Evolutionary conservation across 495 filamentous ascomycete genomes (phyloP).

Genomic region (Aspergillus cavernicola): DNA sequence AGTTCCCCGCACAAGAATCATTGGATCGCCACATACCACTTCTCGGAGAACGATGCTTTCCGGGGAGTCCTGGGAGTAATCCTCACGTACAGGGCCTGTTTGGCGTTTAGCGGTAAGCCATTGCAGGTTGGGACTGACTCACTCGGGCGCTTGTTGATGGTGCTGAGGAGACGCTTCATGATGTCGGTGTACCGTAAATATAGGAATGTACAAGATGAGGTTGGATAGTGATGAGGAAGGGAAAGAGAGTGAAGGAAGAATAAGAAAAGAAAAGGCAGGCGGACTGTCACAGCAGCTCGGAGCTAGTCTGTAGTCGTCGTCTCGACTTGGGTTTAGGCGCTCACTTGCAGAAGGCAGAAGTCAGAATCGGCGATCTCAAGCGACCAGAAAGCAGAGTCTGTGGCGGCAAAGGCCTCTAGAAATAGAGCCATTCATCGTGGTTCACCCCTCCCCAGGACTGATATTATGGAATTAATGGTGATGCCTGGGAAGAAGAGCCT

Average conservation of each 20-base stretch:
- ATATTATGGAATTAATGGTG: conserved; percentile 8
- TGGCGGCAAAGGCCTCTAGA: too few relatives aligned
- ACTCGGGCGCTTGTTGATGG: conserved; percentile 33
- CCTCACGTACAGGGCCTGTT: conserved; percentile 21
- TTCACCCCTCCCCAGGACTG: too few relatives aligned
- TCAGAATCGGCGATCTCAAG: background rate
- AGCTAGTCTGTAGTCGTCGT: conserved; percentile 1
- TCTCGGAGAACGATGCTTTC: conserved; percentile 46
- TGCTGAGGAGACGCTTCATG: conserved; percentile 44
- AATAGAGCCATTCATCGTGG: too few relatives aligned
- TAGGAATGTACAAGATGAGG: background rate
- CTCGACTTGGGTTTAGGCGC: conserved; percentile 1
- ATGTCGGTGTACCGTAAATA: background rate
- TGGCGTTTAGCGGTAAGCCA: conserved; percentile 5
- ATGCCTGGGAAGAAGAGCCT: conserved; percentile 13
- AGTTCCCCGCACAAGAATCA: conserved; percentile 1
- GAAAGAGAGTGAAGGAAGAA: background rate
- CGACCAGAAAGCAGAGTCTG: too few relatives aligned
- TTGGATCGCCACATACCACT: conserved; percentile 37
- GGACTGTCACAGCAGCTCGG: background rate
- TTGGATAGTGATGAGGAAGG: too few relatives aligned
- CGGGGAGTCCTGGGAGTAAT: conserved; percentile 41
- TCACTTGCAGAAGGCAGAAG: conserved; percentile 4
- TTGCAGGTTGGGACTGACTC: conserved; percentile 7
- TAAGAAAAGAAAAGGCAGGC: background rate